phyloP scores from a whole-genome alignment of 495 filamentous ascomycete genomes.

The Aspergillus hancockii region DNA sequence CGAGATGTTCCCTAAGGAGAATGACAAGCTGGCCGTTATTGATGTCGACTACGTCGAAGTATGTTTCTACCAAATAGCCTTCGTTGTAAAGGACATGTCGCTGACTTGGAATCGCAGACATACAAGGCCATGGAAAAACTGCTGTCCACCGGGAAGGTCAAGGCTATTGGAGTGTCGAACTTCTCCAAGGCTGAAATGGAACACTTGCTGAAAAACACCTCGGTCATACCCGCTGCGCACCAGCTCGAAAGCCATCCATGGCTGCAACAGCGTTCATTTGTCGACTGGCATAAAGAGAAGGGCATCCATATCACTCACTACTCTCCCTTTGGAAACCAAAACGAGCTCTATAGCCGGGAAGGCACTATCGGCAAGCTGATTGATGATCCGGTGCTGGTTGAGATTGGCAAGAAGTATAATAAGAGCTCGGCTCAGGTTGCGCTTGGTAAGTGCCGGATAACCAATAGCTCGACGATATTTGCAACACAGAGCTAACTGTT shows the following conservation, averaged over 20 bases:
- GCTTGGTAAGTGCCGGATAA: conserved; percentile 49
- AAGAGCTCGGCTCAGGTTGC: conserved; percentile 64
- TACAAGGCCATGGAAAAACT: conserved; percentile 67
- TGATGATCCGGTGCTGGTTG: conserved; percentile 59
- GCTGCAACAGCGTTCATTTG: conserved; percentile 61
- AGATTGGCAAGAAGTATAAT: conserved; percentile 62
- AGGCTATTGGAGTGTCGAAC: conserved; percentile 76
- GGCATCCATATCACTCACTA: conserved; percentile 67
- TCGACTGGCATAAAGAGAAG: conserved; percentile 52
- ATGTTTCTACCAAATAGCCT: conserved; percentile 19
- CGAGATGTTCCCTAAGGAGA: conserved; percentile 43
- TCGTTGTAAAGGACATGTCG: background rate
- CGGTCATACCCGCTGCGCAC: conserved; percentile 64
- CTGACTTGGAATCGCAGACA: conserved; percentile 34
- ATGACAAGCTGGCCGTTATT: conserved; percentile 46
- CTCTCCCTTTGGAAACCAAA: conserved; percentile 72
- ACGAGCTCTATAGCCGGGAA: conserved; percentile 56
- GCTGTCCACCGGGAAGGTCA: conserved; percentile 54
- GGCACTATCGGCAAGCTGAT: conserved; percentile 55
- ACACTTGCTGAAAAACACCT: conserved; percentile 59
- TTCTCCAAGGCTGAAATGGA: conserved; percentile 70
- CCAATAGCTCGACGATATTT: background rate
- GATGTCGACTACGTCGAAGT: conserved; percentile 54
- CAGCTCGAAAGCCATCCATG: conserved; percentile 65
- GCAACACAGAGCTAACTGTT: background rate